Base-by-base conservation (phyloP, 345 rosid genomes). In the Tarenaya hassleriana region DNA sequence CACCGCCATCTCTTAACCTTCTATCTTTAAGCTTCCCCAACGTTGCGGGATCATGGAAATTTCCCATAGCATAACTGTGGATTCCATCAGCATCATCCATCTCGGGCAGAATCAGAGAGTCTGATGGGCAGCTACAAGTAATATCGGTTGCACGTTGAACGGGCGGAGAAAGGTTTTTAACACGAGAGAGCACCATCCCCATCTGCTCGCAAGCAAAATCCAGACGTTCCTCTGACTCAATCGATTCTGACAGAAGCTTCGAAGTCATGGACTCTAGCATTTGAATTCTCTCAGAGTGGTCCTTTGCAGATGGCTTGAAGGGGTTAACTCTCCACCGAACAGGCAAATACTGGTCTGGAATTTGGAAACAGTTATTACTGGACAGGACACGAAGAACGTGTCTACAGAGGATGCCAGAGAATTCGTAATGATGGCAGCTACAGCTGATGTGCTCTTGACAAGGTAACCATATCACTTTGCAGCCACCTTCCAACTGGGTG, bases 341-440 rank as follows among this genome's bases (percentile, higher is more conserved):
- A 7, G 80, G 80, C 7, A 78, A 60, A 61, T 65, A 76, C 18
- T 27, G 69, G 20, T 74, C 82, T 2, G 84, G 88, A 39, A 82
- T 78, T 60, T 78, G 80, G 57, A 78, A 78, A 51, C 84, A 81
- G 62, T 81, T 81, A 50, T 67, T 74, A 21, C 49, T 65, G 8
- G 86, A 82, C 14, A 78, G 72, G 47, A 76, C 82, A 18, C 80
- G 77, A 7, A 82, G 80, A 17, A 76, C 60, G 27, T 76, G 84
- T 48, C 88, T 59, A 47, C 88, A 78, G 16, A 82, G 82, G 64
- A 78, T 68, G 52, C 84, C 84, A 7, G 78, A 67, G 50, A 74
- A 78, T 49, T 78, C 84, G 39, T 69, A 78, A 54, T 50, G 73
- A 56, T 34, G 61, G 66, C 89, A 82, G 60, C 81, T 69, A 39